Evolutionary conservation across 2,329 filamentous ascomycete species (phyloP), one percentile per base, ranked within the genome.

Genomic region (Alternaria incomplexa): DNA sequence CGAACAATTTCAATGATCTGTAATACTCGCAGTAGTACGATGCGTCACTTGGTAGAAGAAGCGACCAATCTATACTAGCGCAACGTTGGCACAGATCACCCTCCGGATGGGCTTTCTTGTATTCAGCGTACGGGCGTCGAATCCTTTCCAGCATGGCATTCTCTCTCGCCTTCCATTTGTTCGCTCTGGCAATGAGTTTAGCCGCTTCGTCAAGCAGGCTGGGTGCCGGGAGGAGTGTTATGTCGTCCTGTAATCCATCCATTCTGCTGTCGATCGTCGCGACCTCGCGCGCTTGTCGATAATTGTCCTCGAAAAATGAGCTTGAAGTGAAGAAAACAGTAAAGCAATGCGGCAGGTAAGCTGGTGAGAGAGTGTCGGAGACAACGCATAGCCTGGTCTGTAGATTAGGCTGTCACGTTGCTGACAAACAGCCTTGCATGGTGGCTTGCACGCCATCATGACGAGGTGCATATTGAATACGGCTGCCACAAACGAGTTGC

Each of bases 1-100:
- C 0, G 0, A 50, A 22, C 3, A 20, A 15, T 8, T 3, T 2
- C 10, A 48, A n/a, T 11, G 2, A 1, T 1, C 3, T 1, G 2
- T 2, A 1, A 1, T 11, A 1, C 6, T 28, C 15, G 8, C 13
- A 22, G 8, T 28, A 26, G n/a, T 30, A 12, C 1, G 28, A 3
- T 2, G 11, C 11, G 2, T 30, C 28, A 30, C 11, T 30, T 1
- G 28, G 28, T 12, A 30, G 7, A 6, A 50, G 26, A 22, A 4
- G 6, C 0, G 26, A 2, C 26, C 26, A 50, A 3, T 22, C 10
- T 2, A 50, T 22, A 1, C 47, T 0, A 50, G 46, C 47, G 4
- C 47, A 22, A 10, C 26, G 47, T 4, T 32, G 3, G 1, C 47
- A 50, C 12, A 30, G 5, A 1, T 15, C 0, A 30, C 47, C 25